Percentiles rank a stretch among this genome's conserved stretches.
phyloP scores from a whole-genome alignment of 1,284 basidiomycete genomes.

The Apiotrichum brassicae region DNA sequence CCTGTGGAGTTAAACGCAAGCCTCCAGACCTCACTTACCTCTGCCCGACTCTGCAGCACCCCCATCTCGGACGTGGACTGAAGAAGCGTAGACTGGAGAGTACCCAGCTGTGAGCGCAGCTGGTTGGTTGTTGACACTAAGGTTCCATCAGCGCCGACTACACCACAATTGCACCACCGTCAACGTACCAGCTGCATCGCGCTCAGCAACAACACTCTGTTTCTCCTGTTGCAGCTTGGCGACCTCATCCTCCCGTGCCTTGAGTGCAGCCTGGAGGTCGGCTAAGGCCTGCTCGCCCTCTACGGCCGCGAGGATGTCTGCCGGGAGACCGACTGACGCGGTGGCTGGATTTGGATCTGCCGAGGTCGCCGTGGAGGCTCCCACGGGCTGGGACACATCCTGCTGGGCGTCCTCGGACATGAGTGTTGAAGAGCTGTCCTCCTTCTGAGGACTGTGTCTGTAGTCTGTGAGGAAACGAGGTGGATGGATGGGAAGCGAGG shows the following conservation, averaged over 20 bases:
- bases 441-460: too few relatives aligned
- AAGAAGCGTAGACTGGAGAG: conserved; percentile 32
- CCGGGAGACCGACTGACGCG: conserved; percentile 4
- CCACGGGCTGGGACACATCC: too few relatives aligned
- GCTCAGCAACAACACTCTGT: conserved; percentile 21
- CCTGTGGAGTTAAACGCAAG: conserved; percentile 15
- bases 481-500: conserved; percentile 1
- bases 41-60: conserved; percentile 31
- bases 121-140: conserved; percentile 36
- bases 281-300: conserved; percentile 43
- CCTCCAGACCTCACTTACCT: conserved; percentile 21
- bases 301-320: conserved; percentile 37
- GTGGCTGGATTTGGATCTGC: not conserved
- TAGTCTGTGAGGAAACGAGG: too few relatives aligned
- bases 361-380: not conserved
- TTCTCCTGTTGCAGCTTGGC: conserved; percentile 32
- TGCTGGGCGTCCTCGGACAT: too few relatives aligned
- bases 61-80: conserved; percentile 30
- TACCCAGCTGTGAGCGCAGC: conserved; percentile 34
- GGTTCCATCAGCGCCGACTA: too few relatives aligned
- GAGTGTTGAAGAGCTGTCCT: too few relatives aligned
- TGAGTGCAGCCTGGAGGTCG: conserved; percentile 32
- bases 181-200: conserved; percentile 32
- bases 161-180: not conserved
- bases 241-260: conserved; percentile 29